Percentiles rank a stretch among this genome's conserved stretches.
These are phyloP conservation scores for Clitoria ternatea DNA, from an alignment of 306 rosid genomes.

Conservation along the genomic window DNA sequence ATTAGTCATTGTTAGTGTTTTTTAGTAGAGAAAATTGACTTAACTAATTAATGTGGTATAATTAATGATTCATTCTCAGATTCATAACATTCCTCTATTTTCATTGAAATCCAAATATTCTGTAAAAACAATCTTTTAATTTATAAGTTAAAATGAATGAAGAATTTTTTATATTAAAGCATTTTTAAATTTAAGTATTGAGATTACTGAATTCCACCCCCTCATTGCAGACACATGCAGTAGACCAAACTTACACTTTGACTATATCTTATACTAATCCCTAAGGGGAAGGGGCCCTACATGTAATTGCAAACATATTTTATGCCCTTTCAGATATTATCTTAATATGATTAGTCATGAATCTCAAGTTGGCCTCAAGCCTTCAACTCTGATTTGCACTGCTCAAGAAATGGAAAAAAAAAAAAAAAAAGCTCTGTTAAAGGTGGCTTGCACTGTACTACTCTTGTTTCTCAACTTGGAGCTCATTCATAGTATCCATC, in stretches of 20 bases:
- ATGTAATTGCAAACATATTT: background rate
- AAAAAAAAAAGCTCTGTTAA: constrained; percentile 12
- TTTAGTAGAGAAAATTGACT: no score
- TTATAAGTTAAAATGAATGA: background rate
- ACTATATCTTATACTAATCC: background rate
- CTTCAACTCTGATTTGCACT: constrained; percentile 34
- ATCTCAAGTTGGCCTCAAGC: background rate
- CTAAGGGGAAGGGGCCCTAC: constrained; percentile 2
- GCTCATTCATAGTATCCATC: background rate
- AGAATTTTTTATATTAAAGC: background rate
- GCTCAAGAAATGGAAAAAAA: constrained; percentile 52
- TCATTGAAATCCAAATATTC: background rate
- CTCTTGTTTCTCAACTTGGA: background rate
- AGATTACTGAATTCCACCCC: background rate
- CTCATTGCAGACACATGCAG: no score
- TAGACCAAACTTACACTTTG: no score
- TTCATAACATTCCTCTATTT: background rate
- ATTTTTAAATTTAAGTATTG: background rate
- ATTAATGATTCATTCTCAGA: background rate
- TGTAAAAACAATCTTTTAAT: no score
- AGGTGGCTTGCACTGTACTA: constrained; percentile 13
- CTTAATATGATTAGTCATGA: background rate
- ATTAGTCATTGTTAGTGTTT: no score
- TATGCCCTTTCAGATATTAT: background rate
- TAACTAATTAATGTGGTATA: no score